Percentiles rank a stretch among this genome's conserved stretches.
These are phyloP conservation scores for Gyromitra esculenta DNA, from an alignment of 2,329 filamentous ascomycete genomes.

Conservation along the genomic window DNA sequence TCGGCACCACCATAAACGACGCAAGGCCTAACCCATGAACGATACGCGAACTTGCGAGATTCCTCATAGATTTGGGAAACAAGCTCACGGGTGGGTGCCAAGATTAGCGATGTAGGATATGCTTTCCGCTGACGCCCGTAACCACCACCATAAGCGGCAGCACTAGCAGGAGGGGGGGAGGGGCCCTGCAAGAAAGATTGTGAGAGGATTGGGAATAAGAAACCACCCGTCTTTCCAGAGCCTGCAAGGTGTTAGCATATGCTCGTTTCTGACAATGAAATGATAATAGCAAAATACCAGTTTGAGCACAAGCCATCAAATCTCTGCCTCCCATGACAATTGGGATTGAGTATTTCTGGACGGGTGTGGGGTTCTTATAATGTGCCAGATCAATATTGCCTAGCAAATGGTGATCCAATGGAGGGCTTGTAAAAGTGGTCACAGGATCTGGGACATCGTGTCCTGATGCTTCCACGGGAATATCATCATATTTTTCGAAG, in stretches of 20 bases:
- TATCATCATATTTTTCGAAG: conserved; percentile 99
- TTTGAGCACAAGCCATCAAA: conserved; percentile 99
- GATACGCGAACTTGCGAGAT: conserved; percentile 96
- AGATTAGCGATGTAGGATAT: conserved; percentile 92
- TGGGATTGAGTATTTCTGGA: conserved; percentile 99
- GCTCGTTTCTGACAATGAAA: not conserved
- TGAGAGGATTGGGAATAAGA: conserved; percentile 98
- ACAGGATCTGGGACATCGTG: conserved; percentile 93
- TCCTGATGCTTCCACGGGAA: conserved; percentile 96
- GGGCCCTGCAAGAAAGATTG: conserved; percentile 94
- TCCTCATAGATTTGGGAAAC: conserved; percentile 99
- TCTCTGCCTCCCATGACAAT: conserved; percentile 98
- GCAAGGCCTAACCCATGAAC: conserved; percentile 97
- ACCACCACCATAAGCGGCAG: conserved; percentile 70
- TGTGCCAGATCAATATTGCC: conserved; percentile 91
- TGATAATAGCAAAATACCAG: conserved; percentile 65
- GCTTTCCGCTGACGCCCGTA: conserved; percentile 97
- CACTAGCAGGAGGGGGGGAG: conserved; percentile 66
- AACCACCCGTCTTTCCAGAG: conserved; percentile 99
- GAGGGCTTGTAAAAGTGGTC: conserved; percentile 89
- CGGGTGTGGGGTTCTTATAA: conserved; percentile 95
- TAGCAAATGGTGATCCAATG: conserved; percentile 91
- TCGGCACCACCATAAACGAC: conserved; percentile 99
- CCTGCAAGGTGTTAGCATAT: conserved; percentile 48
- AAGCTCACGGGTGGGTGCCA: conserved; percentile 96